Evolutionary conservation across 495 filamentous ascomycete genomes (phyloP), one percentile per base, ranked within the genome.

Genomic region (Melanomma pulvis-pyrius): DNA sequence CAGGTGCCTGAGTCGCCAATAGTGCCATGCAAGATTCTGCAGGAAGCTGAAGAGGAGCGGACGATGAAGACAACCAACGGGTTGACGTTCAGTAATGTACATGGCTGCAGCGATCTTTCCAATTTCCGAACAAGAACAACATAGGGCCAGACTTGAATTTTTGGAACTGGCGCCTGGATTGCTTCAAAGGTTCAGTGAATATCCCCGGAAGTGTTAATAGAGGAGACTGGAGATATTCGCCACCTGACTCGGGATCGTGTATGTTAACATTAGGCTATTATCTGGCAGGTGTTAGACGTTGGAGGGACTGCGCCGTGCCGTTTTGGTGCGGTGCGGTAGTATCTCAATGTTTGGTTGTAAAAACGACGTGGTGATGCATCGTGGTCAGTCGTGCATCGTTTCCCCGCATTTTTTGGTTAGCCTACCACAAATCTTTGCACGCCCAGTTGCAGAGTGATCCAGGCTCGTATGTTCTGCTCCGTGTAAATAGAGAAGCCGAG

Each of bases 381-480:
- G n/a, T n/a, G n/a, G n/a, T n/a, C n/a, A n/a, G n/a, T 44, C 39
- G 39, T 44, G 4, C 39, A 15, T 44, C 8, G 9, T 25, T 51
- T 51, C 48, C 48, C 48, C 48, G 48, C 48, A 51, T 22, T 51
- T 51, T 19, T 51, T 29, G 48, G 7, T 25, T 25, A 25, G 48
- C 48, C 39, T 44, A 44, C 39, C 39, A 15, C 8, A 44, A 51
- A 51, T 29, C 48, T 51, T 51, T 19, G 48, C 21, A 51, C 4
- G 48, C 26, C 48, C 48, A 29, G 48, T 25, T 19, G 9, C 48
- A 29, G 26, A 25, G 48, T 51, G 48, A 51, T 51, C 48, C n/a
- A n/a, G 48, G 48, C 48, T 51, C 26, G 22, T 9, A 51, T 51
- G 48, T 51, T n/a, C 48, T 51, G 48, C 48, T 25, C 17, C 26